Percentiles rank a stretch among this genome's conserved stretches.
Conservation (phyloP, 1,284 basidiomycete genomes). For the Anthracocystis panici-leucophaei region DNA sequence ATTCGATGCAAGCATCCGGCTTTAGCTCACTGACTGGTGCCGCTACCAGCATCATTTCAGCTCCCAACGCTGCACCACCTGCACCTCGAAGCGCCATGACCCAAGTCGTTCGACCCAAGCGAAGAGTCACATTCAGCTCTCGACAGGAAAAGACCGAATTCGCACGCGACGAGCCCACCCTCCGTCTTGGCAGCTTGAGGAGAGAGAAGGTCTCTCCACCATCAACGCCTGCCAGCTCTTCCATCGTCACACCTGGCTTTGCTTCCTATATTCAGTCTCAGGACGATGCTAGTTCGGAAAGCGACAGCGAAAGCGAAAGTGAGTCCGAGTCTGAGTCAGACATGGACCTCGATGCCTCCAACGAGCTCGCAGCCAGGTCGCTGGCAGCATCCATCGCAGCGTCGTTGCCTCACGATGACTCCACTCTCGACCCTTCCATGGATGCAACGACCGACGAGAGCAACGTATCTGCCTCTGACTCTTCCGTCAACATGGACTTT, state of each 20-base stretch:
- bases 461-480: constrained; percentile 26
- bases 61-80: constrained; percentile 17
- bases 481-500: constrained; percentile 45
- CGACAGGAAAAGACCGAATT: constrained; percentile 56
- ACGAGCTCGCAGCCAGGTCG: constrained; percentile 38
- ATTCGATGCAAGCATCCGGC: constrained; percentile 25
- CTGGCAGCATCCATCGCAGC: constrained; percentile 49
- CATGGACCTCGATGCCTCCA: constrained; percentile 45
- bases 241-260: constrained; percentile 36
- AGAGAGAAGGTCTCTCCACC: constrained; percentile 43
- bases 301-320: constrained; percentile 45
- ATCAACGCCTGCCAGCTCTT: constrained; percentile 45
- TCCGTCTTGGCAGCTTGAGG: constrained; percentile 44
- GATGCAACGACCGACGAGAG: constrained; percentile 26
- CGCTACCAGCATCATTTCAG: constrained; percentile 30
- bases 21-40: constrained; percentile 25
- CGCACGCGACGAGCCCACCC: constrained; percentile 52
- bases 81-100: constrained; percentile 33
- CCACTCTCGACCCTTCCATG: constrained; percentile 29
- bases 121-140: constrained; percentile 55
- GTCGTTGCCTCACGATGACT: constrained; percentile 46
- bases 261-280: constrained; percentile 40
- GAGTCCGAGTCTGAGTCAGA: constrained; percentile 45
- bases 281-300: constrained; percentile 36
- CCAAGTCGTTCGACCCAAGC: constrained; percentile 45